Evolutionary conservation across 2,329 filamentous ascomycete genomes (phyloP).

Genomic region (Pseudocercospora fijiensis): DNA sequence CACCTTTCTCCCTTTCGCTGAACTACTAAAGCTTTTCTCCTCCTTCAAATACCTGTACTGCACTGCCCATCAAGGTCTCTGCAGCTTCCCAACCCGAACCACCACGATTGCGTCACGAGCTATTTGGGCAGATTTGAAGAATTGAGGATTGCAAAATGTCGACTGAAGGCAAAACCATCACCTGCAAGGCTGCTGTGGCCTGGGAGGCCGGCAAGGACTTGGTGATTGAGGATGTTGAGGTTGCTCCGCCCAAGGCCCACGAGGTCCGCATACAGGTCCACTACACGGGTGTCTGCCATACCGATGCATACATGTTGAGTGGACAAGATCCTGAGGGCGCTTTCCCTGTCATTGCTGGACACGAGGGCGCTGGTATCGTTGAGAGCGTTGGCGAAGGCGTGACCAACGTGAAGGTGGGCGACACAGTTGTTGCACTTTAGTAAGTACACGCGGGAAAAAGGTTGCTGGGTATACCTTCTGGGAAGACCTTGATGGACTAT

Average conservation of each 20-base stretch:
- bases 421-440: conserved; percentile 89
- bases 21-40: conserved; percentile 2
- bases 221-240: conserved; percentile 87
- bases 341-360: conserved; percentile 84
- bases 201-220: conserved; percentile 95
- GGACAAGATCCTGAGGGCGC: conserved; percentile 97
- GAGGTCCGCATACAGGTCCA: conserved; percentile 97
- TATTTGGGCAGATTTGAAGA: background rate
- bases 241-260: conserved; percentile 80
- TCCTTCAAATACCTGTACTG: background rate
- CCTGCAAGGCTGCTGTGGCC: conserved; percentile 85
- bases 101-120: conserved; percentile 3
- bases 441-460: conserved; percentile 45
- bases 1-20: conserved; percentile 4
- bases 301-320: conserved; percentile 84
- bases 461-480: background rate
- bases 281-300: conserved; percentile 99
- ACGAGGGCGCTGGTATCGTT: conserved; percentile 88
- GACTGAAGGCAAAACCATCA: conserved; percentile 77
- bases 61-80: conserved; percentile 8
- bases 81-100: background rate
- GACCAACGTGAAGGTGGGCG: conserved; percentile 88
- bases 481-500: conserved; percentile 19
- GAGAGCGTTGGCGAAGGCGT: conserved; percentile 94
- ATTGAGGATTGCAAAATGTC: conserved; percentile 44